These are phyloP conservation scores for Pseudogymnoascus sp. DNA, from an alignment of 2,329 filamentous ascomycete species.

Conservation along the genomic window DNA sequence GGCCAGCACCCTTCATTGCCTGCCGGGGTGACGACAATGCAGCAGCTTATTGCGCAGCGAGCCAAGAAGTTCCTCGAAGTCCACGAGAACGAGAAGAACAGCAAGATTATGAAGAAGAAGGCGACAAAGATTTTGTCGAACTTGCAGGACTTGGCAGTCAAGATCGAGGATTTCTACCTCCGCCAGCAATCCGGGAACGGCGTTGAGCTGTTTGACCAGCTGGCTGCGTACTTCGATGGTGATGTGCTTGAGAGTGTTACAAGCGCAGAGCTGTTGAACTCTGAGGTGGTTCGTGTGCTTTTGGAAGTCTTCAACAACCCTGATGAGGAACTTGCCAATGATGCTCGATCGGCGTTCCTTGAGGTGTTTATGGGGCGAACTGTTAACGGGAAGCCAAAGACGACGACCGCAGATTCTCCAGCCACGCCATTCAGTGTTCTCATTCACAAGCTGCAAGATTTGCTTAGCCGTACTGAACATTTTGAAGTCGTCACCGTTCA, in stretches of 20 bases:
- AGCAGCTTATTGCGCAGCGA: conserved; percentile 64
- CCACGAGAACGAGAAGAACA: conserved; percentile 69
- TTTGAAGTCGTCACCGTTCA: conserved; percentile 96
- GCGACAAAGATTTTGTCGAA: conserved; percentile 67
- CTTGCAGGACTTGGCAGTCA: conserved; percentile 60
- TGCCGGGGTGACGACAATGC: conserved; percentile 48
- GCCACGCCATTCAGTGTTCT: conserved; percentile 83
- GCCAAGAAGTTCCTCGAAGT: conserved; percentile 77
- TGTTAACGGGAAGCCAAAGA: conserved; percentile 54
- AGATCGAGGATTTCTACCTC: conserved; percentile 66
- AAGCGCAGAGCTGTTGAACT: conserved; percentile 86
- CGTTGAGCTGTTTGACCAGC: conserved; percentile 58
- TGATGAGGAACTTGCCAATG: conserved; percentile 50
- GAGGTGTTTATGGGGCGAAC: conserved; percentile 82
- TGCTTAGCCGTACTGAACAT: conserved; percentile 92
- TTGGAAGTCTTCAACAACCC: conserved; percentile 73
- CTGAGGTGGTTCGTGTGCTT: conserved; percentile 77
- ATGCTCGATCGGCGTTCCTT: conserved; percentile 75
- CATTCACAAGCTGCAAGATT: conserved; percentile 88
- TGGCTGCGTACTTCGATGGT: conserved; percentile 79
- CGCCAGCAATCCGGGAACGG: conserved; percentile 48
- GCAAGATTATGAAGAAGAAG: conserved; percentile 67
- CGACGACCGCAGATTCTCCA: conserved; percentile 58
- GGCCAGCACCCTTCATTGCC: conserved; percentile 41
- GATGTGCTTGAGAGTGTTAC: conserved; percentile 90